Conservation (phyloP, 441 rosid genomes). For the Erodium texanum region DNA sequence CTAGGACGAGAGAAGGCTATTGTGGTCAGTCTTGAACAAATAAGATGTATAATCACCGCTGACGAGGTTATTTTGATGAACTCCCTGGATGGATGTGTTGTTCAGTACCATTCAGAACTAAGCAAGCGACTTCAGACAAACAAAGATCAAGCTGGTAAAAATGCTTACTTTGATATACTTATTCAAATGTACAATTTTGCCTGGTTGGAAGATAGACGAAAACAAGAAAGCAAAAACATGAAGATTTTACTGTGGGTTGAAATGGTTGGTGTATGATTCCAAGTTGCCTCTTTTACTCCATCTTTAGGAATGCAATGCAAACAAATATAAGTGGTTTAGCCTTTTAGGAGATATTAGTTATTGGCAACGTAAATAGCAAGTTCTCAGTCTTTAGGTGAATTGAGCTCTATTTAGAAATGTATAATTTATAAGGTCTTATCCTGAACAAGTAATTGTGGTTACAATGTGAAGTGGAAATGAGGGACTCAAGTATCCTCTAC, state of each 20-base stretch:
- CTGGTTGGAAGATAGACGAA: background rate
- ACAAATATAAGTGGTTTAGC: background rate
- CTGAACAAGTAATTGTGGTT: background rate
- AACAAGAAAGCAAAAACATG: background rate
- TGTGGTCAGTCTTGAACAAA: constrained; percentile 84
- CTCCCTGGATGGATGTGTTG: constrained; percentile 64
- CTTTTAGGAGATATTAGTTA: background rate
- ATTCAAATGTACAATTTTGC: background rate
- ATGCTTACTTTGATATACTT: background rate
- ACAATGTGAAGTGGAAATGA: background rate
- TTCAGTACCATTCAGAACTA: constrained; percentile 65
- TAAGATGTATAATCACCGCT: constrained; percentile 86
- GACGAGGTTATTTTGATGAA: constrained; percentile 91
- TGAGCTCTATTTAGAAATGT: background rate
- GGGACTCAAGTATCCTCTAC: background rate
- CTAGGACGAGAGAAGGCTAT: constrained; percentile 89
- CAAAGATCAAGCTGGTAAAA: constrained; percentile 52
- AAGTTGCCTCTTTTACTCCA: background rate
- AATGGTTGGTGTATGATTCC: constrained; percentile 6
- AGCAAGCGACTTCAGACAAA: constrained; percentile 67
- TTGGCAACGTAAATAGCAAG: background rate
- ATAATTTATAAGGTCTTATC: background rate
- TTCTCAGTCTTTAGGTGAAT: background rate
- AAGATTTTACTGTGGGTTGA: background rate
- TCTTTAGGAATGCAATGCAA: background rate